Base-by-base conservation (phyloP, 805 yeast genomes). In the Starmerella stellata region DNA sequence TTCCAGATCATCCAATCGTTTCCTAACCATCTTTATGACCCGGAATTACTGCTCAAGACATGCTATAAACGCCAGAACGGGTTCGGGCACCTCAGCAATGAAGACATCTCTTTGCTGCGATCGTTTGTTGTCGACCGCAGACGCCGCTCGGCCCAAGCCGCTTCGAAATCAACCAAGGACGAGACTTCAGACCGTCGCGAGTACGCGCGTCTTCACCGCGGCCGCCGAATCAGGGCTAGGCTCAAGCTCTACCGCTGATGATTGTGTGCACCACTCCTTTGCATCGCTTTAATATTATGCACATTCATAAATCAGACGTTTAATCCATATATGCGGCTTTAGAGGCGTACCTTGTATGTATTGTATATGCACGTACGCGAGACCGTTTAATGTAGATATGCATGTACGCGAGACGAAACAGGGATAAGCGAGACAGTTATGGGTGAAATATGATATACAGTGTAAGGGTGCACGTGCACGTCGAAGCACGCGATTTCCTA, bases 1-100 rank as follows among this genome's bases (percentile, higher is more conserved):
- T 90, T 87, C 53, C 95, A 85, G 59, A 65, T 75, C 27, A 69
- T 87, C 46, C 98, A 87, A 57, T 75, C 78, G 44, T 71, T 68
- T 24, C 98, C 98, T 18, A 44, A 44, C 14, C 34, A 38, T 21
- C 43, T 52, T 14, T 37, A 47, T 30, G 78, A 83, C 55, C 83
- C 90, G 2, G 73, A 75, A 46, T 57, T 60, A 4, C 61, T 83
- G 35, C 66, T 83, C 50, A 83, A 76, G 43, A 65, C 74, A 29
- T 79, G 92, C 46, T 85, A 77, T 59, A 75, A 75, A 50, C 74
- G 74, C 41, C 66, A 75, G 35, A 70, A 75, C 19, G 77, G 81
- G 0, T 74, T 74, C 51, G 83, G 80, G 17, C 75, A 75, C 44
- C 58, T 81, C 18, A 73, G 85, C 2, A 94, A 85, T 52, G 81